Evolutionary conservation across 2,329 filamentous ascomycete species (phyloP).

Genomic region (Aureobasidium sp.): DNA sequence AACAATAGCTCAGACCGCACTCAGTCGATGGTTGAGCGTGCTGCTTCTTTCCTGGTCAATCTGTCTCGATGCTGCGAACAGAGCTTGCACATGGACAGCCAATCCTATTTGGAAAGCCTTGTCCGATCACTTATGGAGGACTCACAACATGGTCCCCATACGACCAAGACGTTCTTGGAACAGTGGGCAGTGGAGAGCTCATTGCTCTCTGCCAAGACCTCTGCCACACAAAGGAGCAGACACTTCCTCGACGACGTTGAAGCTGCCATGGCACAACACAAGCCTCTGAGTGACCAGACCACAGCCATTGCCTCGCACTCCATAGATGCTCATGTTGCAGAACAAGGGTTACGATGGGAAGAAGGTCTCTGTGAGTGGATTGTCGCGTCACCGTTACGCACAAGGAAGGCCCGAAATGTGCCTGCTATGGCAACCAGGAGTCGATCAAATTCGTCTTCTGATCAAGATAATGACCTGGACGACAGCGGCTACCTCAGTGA

Average conservation of each 20-base stretch:
- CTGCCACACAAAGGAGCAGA: constrained; percentile 22
- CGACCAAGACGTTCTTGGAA: constrained; percentile 22
- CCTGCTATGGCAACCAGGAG: background rate
- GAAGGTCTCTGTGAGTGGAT: constrained; percentile 41
- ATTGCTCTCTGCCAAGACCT: constrained; percentile 30
- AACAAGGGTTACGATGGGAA: constrained; percentile 32
- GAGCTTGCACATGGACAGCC: constrained; percentile 26
- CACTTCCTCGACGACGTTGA: constrained; percentile 27
- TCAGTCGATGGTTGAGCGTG: background rate
- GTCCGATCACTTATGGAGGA: constrained; percentile 24
- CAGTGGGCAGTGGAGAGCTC: constrained; percentile 30
- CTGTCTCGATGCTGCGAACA: constrained; percentile 29
- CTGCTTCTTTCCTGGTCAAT: constrained; percentile 27
- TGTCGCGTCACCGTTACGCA: constrained; percentile 30
- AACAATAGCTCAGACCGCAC: background rate
- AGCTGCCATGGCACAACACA: constrained; percentile 25
- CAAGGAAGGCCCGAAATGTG: background rate
- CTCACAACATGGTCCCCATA: constrained; percentile 23
- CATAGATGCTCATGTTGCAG: background rate
- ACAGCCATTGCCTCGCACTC: constrained; percentile 14
- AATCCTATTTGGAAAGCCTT: constrained; percentile 24
- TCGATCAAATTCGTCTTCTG: background rate
- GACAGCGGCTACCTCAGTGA: constrained; percentile 11
- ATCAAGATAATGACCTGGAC: background rate
- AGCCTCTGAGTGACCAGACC: constrained; percentile 22